These are phyloP conservation scores for Jamesozyma rosinii DNA, from an alignment of 805 yeast genomes.

Conservation along the genomic window DNA sequence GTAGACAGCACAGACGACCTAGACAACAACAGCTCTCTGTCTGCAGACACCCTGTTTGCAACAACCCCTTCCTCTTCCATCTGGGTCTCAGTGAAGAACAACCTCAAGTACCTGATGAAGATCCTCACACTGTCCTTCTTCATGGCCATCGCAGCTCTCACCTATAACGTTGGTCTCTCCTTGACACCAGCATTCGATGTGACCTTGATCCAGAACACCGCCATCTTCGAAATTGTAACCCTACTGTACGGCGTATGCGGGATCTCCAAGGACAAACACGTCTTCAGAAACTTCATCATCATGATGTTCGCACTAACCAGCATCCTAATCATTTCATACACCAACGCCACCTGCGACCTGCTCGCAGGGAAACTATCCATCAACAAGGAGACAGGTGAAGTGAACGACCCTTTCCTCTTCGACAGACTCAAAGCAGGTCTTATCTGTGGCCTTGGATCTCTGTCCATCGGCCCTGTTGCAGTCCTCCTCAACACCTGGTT, in stretches of 20 bases:
- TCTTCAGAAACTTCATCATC: slow-evolving; percentile 21
- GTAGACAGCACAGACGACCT: not conserved
- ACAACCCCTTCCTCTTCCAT: not conserved
- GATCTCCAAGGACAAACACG: slow-evolving; percentile 18
- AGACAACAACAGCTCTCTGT: not conserved
- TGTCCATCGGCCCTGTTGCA: slow-evolving; percentile 27
- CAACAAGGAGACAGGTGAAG: slow-evolving; percentile 29
- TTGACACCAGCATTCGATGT: slow-evolving; percentile 28
- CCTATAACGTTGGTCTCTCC: slow-evolving; percentile 20
- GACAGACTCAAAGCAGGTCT: slow-evolving; percentile 30
- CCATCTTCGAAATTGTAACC: slow-evolving; percentile 28
- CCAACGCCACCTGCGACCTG: slow-evolving; percentile 28
- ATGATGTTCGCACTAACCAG: slow-evolving; percentile 26
- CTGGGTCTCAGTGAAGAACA: not conserved
- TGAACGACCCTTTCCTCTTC: slow-evolving; percentile 29
- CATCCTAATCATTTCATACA: slow-evolving; percentile 25
- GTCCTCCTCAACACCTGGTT: slow-evolving; percentile 28
- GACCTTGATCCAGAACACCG: slow-evolving; percentile 25
- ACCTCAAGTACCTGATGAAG: slow-evolving; percentile 8
- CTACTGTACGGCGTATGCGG: slow-evolving; percentile 27
- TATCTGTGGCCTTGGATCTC: slow-evolving; percentile 27
- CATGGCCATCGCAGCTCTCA: slow-evolving; percentile 13
- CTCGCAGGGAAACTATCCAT: slow-evolving; percentile 28
- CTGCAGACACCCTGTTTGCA: not conserved
- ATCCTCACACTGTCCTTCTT: slow-evolving; percentile 15